phyloP scores from a whole-genome alignment of 202 grass and related monocot species.

The Cymbopogon flexuosus region DNA sequence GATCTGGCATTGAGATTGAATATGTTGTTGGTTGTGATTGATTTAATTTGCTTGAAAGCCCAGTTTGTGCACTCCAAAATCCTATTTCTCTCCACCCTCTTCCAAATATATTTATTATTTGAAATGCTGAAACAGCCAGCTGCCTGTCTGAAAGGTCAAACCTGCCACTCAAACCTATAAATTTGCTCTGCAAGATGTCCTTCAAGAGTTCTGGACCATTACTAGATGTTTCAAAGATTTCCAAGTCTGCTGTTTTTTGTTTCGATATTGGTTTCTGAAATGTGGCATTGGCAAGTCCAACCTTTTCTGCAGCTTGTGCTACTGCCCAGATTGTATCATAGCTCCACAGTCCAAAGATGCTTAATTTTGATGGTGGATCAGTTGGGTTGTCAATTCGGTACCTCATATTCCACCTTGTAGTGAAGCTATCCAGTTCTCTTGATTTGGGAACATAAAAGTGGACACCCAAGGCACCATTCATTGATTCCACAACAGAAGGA shows the following conservation, averaged over 20 bases:
- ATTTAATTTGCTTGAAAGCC: constrained; percentile 23
- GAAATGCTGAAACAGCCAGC: constrained; percentile 15
- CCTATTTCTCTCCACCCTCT: constrained; percentile 37
- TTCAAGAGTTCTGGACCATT: constrained; percentile 40
- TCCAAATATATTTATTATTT: constrained; percentile 56
- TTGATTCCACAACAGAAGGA: constrained; percentile 13
- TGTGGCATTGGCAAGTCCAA: not conserved
- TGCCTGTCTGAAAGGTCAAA: constrained; percentile 43
- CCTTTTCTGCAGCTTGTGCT: constrained; percentile 38
- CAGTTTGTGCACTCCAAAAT: constrained; percentile 41
- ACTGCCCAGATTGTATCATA: constrained; percentile 54
- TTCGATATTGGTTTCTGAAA: constrained; percentile 10
- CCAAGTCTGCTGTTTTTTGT: not conserved
- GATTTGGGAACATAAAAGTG: constrained; percentile 32
- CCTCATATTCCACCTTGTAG: constrained; percentile 31
- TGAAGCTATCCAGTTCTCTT: constrained; percentile 28
- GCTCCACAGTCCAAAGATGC: constrained; percentile 35
- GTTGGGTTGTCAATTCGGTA: constrained; percentile 30
- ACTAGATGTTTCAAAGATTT: not conserved
- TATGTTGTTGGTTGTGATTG: not conserved
- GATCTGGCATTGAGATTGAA: not conserved
- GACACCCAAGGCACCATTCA: constrained; percentile 46
- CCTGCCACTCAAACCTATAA: constrained; percentile 47
- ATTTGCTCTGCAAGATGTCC: constrained; percentile 34
- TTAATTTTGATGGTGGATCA: constrained; percentile 13